A percentile compares a stretch with the other conserved stretches of the same genome.
phyloP scores from a whole-genome alignment of 2,329 filamentous ascomycete species.

The Davidsoniella virescens region DNA sequence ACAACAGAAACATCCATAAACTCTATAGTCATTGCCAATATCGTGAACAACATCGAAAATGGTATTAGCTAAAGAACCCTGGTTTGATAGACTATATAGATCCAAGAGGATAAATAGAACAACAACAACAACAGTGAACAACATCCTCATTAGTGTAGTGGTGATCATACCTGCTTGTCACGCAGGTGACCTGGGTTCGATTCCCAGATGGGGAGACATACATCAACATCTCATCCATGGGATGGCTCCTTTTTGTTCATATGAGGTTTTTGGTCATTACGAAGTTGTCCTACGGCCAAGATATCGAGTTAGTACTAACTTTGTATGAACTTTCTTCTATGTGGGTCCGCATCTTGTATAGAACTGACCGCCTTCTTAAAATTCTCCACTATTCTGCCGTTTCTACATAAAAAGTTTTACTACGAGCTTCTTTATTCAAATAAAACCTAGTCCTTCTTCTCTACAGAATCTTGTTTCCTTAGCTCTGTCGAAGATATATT shows the following conservation, averaged over 20 bases:
- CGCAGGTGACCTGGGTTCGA: slow-evolving; percentile 14
- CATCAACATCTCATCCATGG: neutral
- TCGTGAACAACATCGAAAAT: neutral
- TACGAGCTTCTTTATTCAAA: neutral
- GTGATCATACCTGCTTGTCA: slow-evolving; percentile 14
- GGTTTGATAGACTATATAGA: no score
- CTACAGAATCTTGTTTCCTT: neutral
- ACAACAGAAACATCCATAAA: no score
- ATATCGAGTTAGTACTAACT: neutral
- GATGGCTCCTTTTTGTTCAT: neutral
- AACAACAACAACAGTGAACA: no score
- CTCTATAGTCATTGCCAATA: no score
- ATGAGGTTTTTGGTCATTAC: neutral
- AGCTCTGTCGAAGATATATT: neutral
- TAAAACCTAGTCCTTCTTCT: neutral
- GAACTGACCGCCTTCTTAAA: slow-evolving; percentile 1
- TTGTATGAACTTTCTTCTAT: neutral
- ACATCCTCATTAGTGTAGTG: slow-evolving; percentile 14
- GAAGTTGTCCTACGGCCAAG: neutral
- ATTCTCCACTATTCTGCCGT: slow-evolving; percentile 12
- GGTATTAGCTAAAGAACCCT: no score
- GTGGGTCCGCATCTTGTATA: neutral
- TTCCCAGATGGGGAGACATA: slow-evolving; percentile 13
- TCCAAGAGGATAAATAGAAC: no score
- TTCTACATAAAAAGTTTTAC: slow-evolving; percentile 8